Evolutionary conservation across 768 basidiomycete genomes (phyloP), one percentile per base, ranked within the genome.

Genomic region (Gymnopilus dilepis): DNA sequence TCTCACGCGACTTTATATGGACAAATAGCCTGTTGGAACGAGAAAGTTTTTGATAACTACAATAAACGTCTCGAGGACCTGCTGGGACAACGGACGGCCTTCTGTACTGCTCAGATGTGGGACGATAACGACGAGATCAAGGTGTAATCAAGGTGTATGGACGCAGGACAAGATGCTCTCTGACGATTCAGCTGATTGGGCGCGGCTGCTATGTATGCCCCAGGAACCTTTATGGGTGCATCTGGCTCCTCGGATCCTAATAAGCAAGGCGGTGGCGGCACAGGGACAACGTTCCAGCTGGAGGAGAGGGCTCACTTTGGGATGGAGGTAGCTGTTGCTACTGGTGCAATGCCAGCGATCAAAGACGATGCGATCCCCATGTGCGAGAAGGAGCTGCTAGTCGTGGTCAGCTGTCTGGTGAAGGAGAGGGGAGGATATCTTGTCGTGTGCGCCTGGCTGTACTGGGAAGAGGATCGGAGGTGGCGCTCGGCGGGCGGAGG

Each of bases 351-450:
- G 8, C 83, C 97, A 42, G 90, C 91, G 8, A 90, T 93, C 56
- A 92, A 94, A 73, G 94, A 94, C 58, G 97, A 99, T 72, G 97
- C 94, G 1, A 94, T 92, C 60, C 97, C 97, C 0, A 93, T 97
- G 89, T 97, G 96, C 11, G 81, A 97, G 60, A 97, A 97, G 76
- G 97, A 99, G 73, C 80, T 98, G 22, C 80, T 98, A 33, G 85
- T 98, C 38, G 82, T 99, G 38, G 87, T 99, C 58, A 95, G 94
- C 69, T 94, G 92, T 68, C 80, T 99, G 21, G 95, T 96, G 37
- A 92, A 95, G 73, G 97, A 99, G 73, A 98, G 96, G 94, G 80
- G 95, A 58, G 97, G 97, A 7, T 93, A 93, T 78, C 95, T 99
- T 67, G 93, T 97, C 50, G 87, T 95, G 38, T 97, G 97, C 63